Base-by-base conservation (phyloP, 2,329 filamentous ascomycete species). In the Colletotrichum tropicicola region DNA sequence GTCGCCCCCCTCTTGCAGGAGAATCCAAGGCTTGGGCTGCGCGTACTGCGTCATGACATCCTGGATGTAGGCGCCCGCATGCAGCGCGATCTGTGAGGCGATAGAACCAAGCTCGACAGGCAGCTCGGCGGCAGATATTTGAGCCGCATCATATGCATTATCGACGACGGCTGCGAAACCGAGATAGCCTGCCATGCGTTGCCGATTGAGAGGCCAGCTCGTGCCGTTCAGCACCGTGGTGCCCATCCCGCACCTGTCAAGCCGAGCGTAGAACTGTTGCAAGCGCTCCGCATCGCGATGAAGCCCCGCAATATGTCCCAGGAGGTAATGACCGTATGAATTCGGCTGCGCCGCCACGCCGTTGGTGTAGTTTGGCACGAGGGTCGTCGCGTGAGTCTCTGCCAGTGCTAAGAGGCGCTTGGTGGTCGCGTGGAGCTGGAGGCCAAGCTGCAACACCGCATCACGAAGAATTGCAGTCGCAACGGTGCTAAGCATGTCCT, bases 291-390 rank as follows among this genome's bases (percentile, higher is more conserved):
- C 62, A 19, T 65, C 62, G 4, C 62, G 49, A 9, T 39, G 52
- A 2, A 65, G 39, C 1, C 62, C 62, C 2, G 62, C 49, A 2
- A 57, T 6, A 6, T 65, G 62, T 1, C 62, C 62, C 4, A 65
- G 23, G 3, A 65, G 51, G 2, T 65, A 63, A 3, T 65, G 62
- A 2, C 62, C 62, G 12, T 65, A 65, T 0, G 62, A 63, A 25
- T 65, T 65, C 5, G 62, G 62, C 13, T 65, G 62, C 2, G 62
- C 62, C 2, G 58, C 58, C 9, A 65, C 62, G 13, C 62, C 62
- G 2, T 65, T 65, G 12, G 62, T 65, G 19, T 65, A 65, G 4
- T 63, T 65, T 0, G 62, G 62, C 2, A 65, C 62, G 0, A 63
- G 51, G 2, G 62, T 65, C 8, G 23, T 9, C 13, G 21, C 17